Evolutionary conservation across 306 rosid species (phyloP), one percentile per base, ranked within the genome.

Genomic region (Acacia acuminata): DNA sequence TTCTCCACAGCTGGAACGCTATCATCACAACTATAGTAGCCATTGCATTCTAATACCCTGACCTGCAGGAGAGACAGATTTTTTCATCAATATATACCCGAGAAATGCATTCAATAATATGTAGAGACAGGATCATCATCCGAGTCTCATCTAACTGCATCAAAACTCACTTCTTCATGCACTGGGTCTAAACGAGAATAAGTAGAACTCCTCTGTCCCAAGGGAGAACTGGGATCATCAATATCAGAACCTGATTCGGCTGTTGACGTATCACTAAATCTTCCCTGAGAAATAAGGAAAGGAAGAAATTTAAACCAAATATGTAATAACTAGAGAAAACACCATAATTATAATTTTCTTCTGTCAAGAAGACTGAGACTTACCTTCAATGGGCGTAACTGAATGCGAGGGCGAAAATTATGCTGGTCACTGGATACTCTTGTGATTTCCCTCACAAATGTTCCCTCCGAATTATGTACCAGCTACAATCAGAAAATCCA

Each of bases 21-120:
- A 82, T 95, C 98, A 65, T 94, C 97, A 84, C 98, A 92, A 82
- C 94, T 94, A 83, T 88, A 89, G 87, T 90, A 96, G 68, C 91
- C 86, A 89, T 44, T 83, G 78, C 82, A 84, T 69, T 91, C 94
- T 60, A 90, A 87, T 81, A 80, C 85, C 88, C 82, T 89, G 13
- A 81, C 85, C 91, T 90, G 84, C 82, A 82, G 73, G 81, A 66
- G 82, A 40, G 76, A 45, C 10, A 24, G 68, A 5, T 1, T 72
- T 53, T 20, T 25, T 53, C n/a, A 68, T 38, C 76, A 73, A 70
- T 63, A 53, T 47, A 77, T 75, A 58, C 45, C 55, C 61, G 68
- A 82, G 79, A 42, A 58, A 60, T 25, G 73, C 56, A 42, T 15
- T 58, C 34, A 53, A 50, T 36, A 72, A 50, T 36, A 72, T 24